phyloP scores from a whole-genome alignment of 2,329 filamentous ascomycete genomes.

The Blastomyces parvus region DNA sequence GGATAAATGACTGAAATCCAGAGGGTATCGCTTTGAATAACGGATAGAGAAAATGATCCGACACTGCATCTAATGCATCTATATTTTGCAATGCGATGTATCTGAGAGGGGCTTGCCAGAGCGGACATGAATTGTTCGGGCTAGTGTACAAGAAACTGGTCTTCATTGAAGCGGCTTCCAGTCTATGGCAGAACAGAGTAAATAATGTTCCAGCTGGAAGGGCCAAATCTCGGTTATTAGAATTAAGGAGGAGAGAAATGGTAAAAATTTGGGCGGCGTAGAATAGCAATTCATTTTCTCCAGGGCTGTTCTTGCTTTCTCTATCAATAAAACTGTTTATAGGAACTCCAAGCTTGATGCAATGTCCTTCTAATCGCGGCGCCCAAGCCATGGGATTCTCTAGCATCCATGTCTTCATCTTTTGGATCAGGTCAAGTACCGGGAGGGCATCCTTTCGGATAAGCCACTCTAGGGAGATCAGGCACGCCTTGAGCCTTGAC shows the following conservation, averaged over 20 bases:
- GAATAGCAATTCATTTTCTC: conserved; percentile 14
- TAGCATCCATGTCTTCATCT: conserved; percentile 28
- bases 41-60: conserved; percentile 29
- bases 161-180: conserved; percentile 10
- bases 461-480: conserved; percentile 30
- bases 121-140: conserved; percentile 15
- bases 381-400: conserved; percentile 26
- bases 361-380: conserved; percentile 26
- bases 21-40: conserved; percentile 27
- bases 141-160: conserved; percentile 6
- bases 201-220: conserved; percentile 15
- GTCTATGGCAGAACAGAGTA: conserved; percentile 13
- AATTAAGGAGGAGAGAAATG: conserved; percentile 14
- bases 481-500: conserved; percentile 30
- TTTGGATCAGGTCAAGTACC: conserved; percentile 23
- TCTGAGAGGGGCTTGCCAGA: conserved; percentile 32
- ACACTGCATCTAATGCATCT: conserved; percentile 28
- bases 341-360: conserved; percentile 24
- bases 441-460: conserved; percentile 31
- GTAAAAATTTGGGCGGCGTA: conserved; percentile 20
- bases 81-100: conserved; percentile 30
- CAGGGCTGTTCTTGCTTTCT: conserved; percentile 9
- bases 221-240: conserved; percentile 14
- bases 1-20: conserved; percentile 43
- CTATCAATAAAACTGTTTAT: conserved; percentile 15